A percentile compares a stretch with the other conserved stretches of the same genome.
phyloP scores from a whole-genome alignment of 2,329 filamentous ascomycete genomes.

The Cladosporium oxysporum region DNA sequence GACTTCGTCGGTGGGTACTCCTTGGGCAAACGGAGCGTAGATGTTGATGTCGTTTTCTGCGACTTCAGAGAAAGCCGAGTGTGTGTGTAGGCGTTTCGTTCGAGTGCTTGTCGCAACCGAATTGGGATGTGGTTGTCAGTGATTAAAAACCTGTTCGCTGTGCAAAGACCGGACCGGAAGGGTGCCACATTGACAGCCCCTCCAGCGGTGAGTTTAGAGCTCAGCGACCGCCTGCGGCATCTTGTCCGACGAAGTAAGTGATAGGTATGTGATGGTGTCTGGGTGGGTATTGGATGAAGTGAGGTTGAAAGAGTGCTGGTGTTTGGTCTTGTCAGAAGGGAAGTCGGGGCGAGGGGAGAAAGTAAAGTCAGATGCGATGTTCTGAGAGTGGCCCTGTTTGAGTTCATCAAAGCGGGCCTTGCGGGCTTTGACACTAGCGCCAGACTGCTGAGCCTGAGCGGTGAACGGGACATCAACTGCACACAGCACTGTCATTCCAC shows the following conservation, averaged over 20 bases:
- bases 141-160: slow-evolving; percentile 21
- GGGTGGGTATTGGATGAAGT: not conserved
- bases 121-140: slow-evolving; percentile 19
- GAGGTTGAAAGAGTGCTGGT: not conserved
- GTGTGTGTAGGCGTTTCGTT: not conserved
- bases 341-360: slow-evolving; percentile 4
- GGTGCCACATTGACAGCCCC: slow-evolving; percentile 20
- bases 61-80: not conserved
- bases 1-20: slow-evolving; percentile 17
- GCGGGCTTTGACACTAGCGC: not conserved
- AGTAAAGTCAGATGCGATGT: not conserved
- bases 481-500: not conserved
- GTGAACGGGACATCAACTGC: not conserved
- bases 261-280: not conserved
- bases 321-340: slow-evolving; percentile 3
- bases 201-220: slow-evolving; percentile 23
- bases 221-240: slow-evolving; percentile 22
- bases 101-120: slow-evolving; percentile 21
- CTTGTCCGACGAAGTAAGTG: slow-evolving; percentile 23
- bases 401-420: not conserved
- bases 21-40: slow-evolving; percentile 10
- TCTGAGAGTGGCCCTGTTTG: not conserved
- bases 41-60: not conserved
- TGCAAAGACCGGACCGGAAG: slow-evolving; percentile 21
- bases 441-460: not conserved